These are phyloP conservation scores for Pythium volutum DNA, from an alignment of 352 stramenopile genomes.

Conservation along the genomic window DNA sequence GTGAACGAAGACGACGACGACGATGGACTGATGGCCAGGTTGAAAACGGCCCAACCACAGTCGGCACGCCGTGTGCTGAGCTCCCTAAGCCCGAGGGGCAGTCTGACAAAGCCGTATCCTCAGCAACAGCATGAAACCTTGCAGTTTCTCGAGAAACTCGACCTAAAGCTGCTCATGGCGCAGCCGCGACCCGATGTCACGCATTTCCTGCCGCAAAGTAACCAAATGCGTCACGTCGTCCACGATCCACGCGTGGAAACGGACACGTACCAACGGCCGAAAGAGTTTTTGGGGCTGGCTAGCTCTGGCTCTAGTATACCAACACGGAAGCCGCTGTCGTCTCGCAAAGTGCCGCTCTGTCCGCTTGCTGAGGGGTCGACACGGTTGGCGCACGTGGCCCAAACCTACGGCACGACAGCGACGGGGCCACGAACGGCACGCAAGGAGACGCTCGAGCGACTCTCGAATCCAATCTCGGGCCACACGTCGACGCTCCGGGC, in stretches of 20 bases:
- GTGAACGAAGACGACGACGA: conserved; percentile 30
- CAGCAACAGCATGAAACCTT: conserved; percentile 44
- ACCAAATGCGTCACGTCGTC: background rate
- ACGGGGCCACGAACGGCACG: conserved; percentile 41
- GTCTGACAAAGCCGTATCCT: background rate
- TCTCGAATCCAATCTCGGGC: conserved; percentile 69
- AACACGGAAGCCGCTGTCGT: conserved; percentile 4
- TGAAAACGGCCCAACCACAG: background rate
- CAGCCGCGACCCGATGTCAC: conserved; percentile 55
- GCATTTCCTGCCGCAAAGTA: conserved; percentile 18
- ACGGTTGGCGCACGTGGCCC: conserved; percentile 57
- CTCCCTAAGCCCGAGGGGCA: background rate
- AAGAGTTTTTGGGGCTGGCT: background rate
- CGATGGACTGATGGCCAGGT: background rate
- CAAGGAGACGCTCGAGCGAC: conserved; percentile 55
- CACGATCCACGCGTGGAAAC: conserved; percentile 13
- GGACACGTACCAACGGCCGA: background rate
- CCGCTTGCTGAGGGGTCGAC: conserved; percentile 1
- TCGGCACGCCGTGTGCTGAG: background rate
- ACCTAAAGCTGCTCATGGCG: conserved; percentile 58
- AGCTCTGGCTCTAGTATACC: background rate
- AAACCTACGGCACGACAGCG: conserved; percentile 55
- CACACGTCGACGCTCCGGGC: conserved; percentile 64
- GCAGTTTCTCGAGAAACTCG: conserved; percentile 54
- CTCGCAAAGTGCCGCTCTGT: conserved; percentile 5